Evolutionary conservation across 371 early-diverging fungal genomes (phyloP), one percentile per base, ranked within the genome.

Genomic region (Mucor racemosus): DNA sequence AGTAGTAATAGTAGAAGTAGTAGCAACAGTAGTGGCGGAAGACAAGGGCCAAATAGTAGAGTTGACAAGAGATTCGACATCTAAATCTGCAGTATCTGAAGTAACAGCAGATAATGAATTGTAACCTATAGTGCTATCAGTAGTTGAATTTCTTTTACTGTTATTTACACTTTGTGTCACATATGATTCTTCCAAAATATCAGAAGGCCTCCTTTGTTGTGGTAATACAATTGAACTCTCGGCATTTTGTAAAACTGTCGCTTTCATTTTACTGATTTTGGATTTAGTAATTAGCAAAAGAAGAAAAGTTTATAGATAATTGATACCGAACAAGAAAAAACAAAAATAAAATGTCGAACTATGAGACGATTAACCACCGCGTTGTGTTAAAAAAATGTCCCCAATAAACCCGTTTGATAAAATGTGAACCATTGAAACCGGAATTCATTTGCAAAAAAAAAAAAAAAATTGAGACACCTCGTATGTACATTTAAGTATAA

Each of bases 351-450:
- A 55, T 11, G 34, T 31, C 35, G 34, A 55, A 7, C 35, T 26
- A 26, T 50, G 4, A 5, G 50, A 26, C 5, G 26, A 50, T 9
- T 55, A 55, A 55, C 34, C 55, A 55, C 55, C 55, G 55, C 55
- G 55, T 55, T 35, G 50, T 50, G 50, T 50, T 36, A 36, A 56
- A 56, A 54, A 54, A 35, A 31, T 35, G 17, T n/a, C 56, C 56
- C 58, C 39, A 35, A 58, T 36, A 21, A 50, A 26, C 50, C 50
- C 21, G 50, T 26, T 50, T 26, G 26, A 50, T 26, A 50, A 50
- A 48, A 50, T 50, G 48, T 48, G 48, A 48, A 48, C 36, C 57
- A 38, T 57, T 57, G 57, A 57, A 57, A 57, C 57, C 57, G 57
- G 57, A 57, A 57, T 48, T 48, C 48, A 48, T 10, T 48, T 48